phyloP scores from a whole-genome alignment of 139 green algal genomes.

The Chara braunii region DNA sequence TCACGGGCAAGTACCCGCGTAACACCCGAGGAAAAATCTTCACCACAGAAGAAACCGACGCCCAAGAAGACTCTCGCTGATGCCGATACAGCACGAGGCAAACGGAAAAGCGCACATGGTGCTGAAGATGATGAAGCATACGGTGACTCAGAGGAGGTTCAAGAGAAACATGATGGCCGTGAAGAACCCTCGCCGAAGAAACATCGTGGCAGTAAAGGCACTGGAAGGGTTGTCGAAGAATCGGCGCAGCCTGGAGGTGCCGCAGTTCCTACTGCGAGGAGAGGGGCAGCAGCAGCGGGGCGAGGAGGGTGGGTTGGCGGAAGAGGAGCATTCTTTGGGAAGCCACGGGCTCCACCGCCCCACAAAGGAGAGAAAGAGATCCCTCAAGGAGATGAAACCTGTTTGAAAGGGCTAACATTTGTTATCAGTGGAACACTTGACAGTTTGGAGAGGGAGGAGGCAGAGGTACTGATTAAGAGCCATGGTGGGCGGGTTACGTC shows the following conservation, averaged over 20 bases:
- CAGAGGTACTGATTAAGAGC: constrained; percentile 71
- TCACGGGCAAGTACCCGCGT: no score
- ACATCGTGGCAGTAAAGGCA: no score
- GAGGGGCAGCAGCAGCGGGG: constrained; percentile 6
- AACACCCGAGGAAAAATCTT: no score
- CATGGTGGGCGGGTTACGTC: constrained; percentile 67
- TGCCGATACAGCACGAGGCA: no score
- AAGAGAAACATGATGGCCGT: no score
- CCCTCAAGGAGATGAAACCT: constrained; percentile 68
- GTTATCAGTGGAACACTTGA: constrained; percentile 66
- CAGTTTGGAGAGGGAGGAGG: constrained; percentile 62
- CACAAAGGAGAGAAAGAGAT: constrained; percentile 42
- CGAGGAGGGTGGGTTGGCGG: constrained; percentile 16
- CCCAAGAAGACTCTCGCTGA: no score
- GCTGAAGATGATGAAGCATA: no score
- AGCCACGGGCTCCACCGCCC: constrained; percentile 23
- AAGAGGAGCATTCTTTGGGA: constrained; percentile 5
- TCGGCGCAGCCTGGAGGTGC: neutral
- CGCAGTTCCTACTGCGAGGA: neutral
- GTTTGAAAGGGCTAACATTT: constrained; percentile 76
- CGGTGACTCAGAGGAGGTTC: no score
- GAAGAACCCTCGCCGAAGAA: no score
- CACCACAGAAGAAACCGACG: no score
- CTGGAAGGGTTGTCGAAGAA: no score
- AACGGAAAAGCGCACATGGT: no score